phyloP scores from a whole-genome alignment of 2,329 filamentous ascomycete genomes.

The Didymellaceae sp. region DNA sequence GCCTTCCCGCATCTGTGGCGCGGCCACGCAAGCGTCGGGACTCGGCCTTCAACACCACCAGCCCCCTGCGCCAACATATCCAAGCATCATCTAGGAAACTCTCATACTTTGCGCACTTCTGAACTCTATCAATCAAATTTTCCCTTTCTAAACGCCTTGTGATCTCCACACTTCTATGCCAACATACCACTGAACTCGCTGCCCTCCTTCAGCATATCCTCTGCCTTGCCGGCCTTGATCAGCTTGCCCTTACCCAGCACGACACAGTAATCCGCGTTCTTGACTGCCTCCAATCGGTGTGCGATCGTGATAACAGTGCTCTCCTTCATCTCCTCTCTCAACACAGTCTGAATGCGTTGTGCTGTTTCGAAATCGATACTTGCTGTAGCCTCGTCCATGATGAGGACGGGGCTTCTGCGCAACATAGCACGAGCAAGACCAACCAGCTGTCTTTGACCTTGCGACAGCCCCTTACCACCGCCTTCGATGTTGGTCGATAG shows the following conservation, averaged over 20 bases:
- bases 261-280: constrained; percentile 62
- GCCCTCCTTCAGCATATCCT: constrained; percentile 46
- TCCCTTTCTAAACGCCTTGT: too few relatives aligned
- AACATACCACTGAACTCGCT: constrained; percentile 45
- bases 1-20: constrained; percentile 16
- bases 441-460: constrained; percentile 70
- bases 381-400: constrained; percentile 72
- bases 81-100: too few relatives aligned
- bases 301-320: constrained; percentile 71
- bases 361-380: constrained; percentile 69
- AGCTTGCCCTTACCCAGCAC: constrained; percentile 61
- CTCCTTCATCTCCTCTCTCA: constrained; percentile 62
- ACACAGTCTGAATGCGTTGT: constrained; percentile 60
- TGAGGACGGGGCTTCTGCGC: constrained; percentile 65
- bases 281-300: constrained; percentile 68
- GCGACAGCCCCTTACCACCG: constrained; percentile 67
- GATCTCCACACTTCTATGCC: too few relatives aligned
- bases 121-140: too few relatives aligned
- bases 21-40: constrained; percentile 15
- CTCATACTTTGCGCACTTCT: too few relatives aligned
- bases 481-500: constrained; percentile 64
- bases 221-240: constrained; percentile 43
- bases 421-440: constrained; percentile 69
- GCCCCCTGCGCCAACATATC: too few relatives aligned
- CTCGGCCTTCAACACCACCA: constrained; percentile 1